Percentiles rank a stretch among this genome's conserved stretches.
These are phyloP conservation scores for Trichosporon asahii DNA, from an alignment of 1,284 basidiomycete species.

Conservation along the genomic window DNA sequence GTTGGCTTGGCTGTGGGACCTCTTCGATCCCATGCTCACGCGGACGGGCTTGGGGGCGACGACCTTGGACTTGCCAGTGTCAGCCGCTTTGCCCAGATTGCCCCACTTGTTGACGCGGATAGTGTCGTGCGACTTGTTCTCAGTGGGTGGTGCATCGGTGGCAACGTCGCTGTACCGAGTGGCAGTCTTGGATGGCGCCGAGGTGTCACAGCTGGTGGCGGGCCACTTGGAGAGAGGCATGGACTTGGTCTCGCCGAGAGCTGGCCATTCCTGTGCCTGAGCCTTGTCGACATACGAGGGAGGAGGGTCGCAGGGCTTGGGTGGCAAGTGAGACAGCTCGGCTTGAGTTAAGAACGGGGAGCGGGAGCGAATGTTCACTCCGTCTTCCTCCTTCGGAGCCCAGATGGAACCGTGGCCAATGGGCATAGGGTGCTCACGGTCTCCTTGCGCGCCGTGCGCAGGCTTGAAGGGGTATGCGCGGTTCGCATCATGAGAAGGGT, in stretches of 20 bases:
- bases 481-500: neutral
- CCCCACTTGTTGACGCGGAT: neutral
- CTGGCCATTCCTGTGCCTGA: neutral
- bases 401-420: neutral
- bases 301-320: slow-evolving; percentile 5
- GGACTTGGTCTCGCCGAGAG: neutral
- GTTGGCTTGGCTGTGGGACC: neutral
- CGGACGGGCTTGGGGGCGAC: neutral
- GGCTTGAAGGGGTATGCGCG: neutral
- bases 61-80: neutral
- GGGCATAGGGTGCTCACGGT: neutral
- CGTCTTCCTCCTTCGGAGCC: slow-evolving; percentile 2
- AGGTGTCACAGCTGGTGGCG: neutral
- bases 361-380: neutral
- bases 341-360: neutral
- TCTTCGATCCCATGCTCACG: neutral
- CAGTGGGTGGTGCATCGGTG: neutral
- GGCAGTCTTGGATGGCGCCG: neutral
- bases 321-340: neutral
- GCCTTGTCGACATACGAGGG: neutral
- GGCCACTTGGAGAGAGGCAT: neutral
- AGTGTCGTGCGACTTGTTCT: neutral
- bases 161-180: neutral
- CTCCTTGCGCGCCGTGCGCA: neutral
- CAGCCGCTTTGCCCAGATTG: neutral